phyloP scores from a whole-genome alignment of 2,329 filamentous ascomycete genomes.

The Bretziella fagacearum region DNA sequence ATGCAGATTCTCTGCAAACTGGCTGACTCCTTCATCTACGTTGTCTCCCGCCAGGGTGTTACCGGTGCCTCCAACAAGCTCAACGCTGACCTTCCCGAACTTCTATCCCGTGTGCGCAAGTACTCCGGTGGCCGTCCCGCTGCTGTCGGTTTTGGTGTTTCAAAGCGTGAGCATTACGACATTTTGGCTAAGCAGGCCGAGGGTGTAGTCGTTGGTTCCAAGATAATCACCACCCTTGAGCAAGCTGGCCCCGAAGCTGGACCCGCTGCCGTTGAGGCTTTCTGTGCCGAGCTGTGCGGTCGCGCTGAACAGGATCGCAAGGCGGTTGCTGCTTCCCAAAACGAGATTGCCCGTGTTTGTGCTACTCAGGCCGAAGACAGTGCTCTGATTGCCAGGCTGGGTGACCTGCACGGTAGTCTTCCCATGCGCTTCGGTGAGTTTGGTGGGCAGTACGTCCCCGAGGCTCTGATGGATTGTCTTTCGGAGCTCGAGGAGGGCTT shows the following conservation, averaged over 20 bases:
- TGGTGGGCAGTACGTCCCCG: conserved; percentile 92
- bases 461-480: conserved; percentile 94
- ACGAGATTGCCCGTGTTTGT: conserved; percentile 47
- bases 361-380: conserved; percentile 34
- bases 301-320: conserved; percentile 22
- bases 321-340: conserved; percentile 29
- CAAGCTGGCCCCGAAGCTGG: conserved; percentile 49
- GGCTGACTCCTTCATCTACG: conserved; percentile 97
- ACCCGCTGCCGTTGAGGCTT: conserved; percentile 49
- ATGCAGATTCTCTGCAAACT: conserved; percentile 95
- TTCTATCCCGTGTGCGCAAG: conserved; percentile 73
- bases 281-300: conserved; percentile 54
- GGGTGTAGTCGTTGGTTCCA: conserved; percentile 90
- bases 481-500: conserved; percentile 83
- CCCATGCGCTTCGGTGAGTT: conserved; percentile 88
- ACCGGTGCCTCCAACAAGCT: conserved; percentile 77
- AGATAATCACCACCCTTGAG: conserved; percentile 71
- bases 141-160: conserved; percentile 90
- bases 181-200: conserved; percentile 72
- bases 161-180: conserved; percentile 83
- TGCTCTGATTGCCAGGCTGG: conserved; percentile 65
- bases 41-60: conserved; percentile 92
- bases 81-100: conserved; percentile 63
- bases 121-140: conserved; percentile 83
- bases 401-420: conserved; percentile 63